Conservation (phyloP, 371 early-diverging fungal genomes). For the Lichtheimia ornata region DNA sequence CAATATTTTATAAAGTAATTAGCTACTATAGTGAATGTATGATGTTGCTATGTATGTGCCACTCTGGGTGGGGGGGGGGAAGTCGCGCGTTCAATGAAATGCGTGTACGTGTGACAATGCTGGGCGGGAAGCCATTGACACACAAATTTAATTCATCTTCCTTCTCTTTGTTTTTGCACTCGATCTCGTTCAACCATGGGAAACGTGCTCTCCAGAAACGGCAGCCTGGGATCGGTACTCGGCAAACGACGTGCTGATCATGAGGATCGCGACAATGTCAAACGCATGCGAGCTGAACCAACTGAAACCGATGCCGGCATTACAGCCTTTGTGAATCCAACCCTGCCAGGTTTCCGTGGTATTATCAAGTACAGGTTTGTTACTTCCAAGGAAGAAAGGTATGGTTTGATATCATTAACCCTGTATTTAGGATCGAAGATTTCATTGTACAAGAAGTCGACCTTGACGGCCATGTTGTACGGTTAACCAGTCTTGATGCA, state of each 20-base stretch:
- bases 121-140: too few species aligned
- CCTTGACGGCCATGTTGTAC: conserved; percentile 70
- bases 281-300: conserved; percentile 15
- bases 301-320: conserved; percentile 82
- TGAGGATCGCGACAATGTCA: conserved; percentile 4
- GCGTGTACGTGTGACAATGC: too few species aligned
- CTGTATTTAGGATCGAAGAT: conserved; percentile 48
- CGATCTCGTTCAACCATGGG: conserved; percentile 5
- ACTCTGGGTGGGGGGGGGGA: too few species aligned
- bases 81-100: too few species aligned
- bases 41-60: too few species aligned
- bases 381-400: background rate
- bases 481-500: conserved; percentile 51
- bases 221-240: background rate
- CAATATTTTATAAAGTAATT: too few species aligned
- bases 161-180: background rate
- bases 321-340: conserved; percentile 63
- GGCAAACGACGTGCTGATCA: background rate
- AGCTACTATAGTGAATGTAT: too few species aligned
- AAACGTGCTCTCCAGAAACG: conserved; percentile 4
- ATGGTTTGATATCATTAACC: background rate
- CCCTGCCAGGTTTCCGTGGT: conserved; percentile 66
- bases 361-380: conserved; percentile 77
- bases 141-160: too few species aligned
- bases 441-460: conserved; percentile 96